phyloP scores from a whole-genome alignment of 192 early-diverging fungal species.

The Linderina pennispora region DNA sequence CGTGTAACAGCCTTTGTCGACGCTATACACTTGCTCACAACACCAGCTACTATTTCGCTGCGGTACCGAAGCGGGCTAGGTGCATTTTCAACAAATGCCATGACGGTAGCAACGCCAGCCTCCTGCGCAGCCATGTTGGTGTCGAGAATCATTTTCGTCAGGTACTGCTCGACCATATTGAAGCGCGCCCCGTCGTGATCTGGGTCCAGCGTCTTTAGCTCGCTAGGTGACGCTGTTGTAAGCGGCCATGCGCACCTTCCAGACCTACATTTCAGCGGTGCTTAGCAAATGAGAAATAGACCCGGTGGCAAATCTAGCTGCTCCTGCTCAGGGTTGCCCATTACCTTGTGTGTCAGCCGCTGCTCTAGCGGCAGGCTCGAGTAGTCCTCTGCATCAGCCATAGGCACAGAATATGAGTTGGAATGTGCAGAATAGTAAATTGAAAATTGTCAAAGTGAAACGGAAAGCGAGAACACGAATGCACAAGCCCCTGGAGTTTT shows the following conservation, averaged over 20 bases:
- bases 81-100: conserved; percentile 74
- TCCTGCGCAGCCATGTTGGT: conserved; percentile 90
- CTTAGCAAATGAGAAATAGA: too few relatives aligned
- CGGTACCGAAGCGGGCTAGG: conserved; percentile 69
- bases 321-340: conserved; percentile 3
- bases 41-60: conserved; percentile 60
- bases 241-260: conserved; percentile 87
- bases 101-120: conserved; percentile 66
- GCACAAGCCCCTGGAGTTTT: too few relatives aligned
- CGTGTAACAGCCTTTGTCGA: conserved; percentile 78
- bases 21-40: conserved; percentile 85
- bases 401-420: neutral
- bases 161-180: conserved; percentile 57
- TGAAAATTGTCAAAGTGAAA: too few relatives aligned
- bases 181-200: conserved; percentile 57
- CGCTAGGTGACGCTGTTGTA: conserved; percentile 73
- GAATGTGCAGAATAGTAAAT: too few relatives aligned
- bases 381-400: conserved; percentile 64
- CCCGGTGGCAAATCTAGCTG: neutral
- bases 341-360: conserved; percentile 78
- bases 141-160: conserved; percentile 81
- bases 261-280: conserved; percentile 66
- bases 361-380: conserved; percentile 68
- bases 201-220: conserved; percentile 63
- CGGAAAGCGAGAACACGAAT: too few relatives aligned